A percentile compares a stretch with the other conserved stretches of the same genome.
Conservation (phyloP, 2,329 filamentous ascomycete species). For the Diaporthe sp. region DNA sequence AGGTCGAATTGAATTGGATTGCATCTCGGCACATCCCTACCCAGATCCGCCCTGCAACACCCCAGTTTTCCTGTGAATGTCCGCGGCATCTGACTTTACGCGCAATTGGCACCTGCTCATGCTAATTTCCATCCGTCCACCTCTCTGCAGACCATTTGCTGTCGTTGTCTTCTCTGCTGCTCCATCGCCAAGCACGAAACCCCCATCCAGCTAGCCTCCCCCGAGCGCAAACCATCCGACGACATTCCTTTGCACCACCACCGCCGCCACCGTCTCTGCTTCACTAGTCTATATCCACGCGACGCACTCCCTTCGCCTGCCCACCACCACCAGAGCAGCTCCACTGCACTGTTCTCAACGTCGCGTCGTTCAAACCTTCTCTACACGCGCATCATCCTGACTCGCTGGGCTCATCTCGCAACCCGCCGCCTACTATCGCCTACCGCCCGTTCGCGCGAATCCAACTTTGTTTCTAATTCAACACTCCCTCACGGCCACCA, state of each 20-base stretch:
- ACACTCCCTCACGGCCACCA: neutral
- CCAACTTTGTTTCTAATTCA: neutral
- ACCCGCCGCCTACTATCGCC: neutral
- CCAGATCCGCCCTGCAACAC: slow-evolving; percentile 14
- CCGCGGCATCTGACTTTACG: slow-evolving; percentile 14
- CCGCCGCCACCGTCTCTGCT: neutral
- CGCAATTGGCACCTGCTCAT: slow-evolving; percentile 19
- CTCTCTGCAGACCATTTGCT: slow-evolving; percentile 15
- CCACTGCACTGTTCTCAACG: neutral
- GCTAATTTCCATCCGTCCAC: slow-evolving; percentile 15
- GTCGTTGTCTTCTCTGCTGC: slow-evolving; percentile 14
- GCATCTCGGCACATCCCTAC: slow-evolving; percentile 26
- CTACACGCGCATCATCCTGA: slow-evolving; percentile 14
- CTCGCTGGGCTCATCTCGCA: slow-evolving; percentile 7
- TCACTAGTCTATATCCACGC: slow-evolving; percentile 1
- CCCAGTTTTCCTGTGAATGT: neutral
- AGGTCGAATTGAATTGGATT: slow-evolving; percentile 20
- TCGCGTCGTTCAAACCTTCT: neutral
- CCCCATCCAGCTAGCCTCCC: slow-evolving; percentile 25
- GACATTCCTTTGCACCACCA: slow-evolving; percentile 24
- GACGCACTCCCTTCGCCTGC: slow-evolving; percentile 18
- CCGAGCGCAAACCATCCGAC: slow-evolving; percentile 20
- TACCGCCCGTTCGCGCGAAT: slow-evolving; percentile 1
- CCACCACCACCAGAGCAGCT: neutral
- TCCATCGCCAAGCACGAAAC: slow-evolving; percentile 4